Conservation (phyloP, 2,329 filamentous ascomycete species). For the Colletotrichum ledebouriae region DNA sequence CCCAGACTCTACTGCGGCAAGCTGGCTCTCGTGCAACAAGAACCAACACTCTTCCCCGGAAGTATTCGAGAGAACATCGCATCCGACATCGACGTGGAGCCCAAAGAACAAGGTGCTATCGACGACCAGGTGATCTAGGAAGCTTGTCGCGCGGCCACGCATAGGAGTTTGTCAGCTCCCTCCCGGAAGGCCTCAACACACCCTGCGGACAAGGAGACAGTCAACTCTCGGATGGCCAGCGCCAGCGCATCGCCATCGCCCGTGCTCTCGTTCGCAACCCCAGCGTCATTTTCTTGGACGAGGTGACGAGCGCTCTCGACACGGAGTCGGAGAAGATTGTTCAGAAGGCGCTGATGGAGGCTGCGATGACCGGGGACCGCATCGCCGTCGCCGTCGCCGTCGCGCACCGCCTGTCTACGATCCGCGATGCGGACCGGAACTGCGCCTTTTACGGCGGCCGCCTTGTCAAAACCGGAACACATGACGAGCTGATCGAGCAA, state of each 20-base stretch:
- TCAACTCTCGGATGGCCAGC: slow-evolving; percentile 76
- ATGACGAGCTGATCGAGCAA: slow-evolving; percentile 24
- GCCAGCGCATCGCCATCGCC: slow-evolving; percentile 80
- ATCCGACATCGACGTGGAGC: too few relatives aligned
- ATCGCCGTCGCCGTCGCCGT: slow-evolving; percentile 3
- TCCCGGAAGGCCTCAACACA: too few relatives aligned
- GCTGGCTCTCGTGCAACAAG: too few relatives aligned
- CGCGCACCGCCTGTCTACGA: slow-evolving; percentile 42
- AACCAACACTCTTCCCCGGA: too few relatives aligned
- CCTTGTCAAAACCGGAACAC: slow-evolving; percentile 31
- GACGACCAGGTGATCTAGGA: too few relatives aligned
- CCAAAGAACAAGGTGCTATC: too few relatives aligned
- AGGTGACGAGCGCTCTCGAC: slow-evolving; percentile 76
- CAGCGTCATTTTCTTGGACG: slow-evolving; percentile 76
- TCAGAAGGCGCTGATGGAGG: slow-evolving; percentile 68
- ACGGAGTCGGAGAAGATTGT: slow-evolving; percentile 75
- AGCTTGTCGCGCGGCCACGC: too few relatives aligned
- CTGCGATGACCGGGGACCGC: slow-evolving; percentile 43
- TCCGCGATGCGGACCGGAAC: slow-evolving; percentile 42
- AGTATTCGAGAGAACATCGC: too few relatives aligned
- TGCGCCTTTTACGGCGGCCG: slow-evolving; percentile 35
- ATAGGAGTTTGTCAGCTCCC: too few relatives aligned
- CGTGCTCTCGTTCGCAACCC: slow-evolving; percentile 77
- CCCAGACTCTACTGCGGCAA: too few relatives aligned
- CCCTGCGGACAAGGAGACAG: too few relatives aligned